Evolutionary conservation across 2,329 filamentous ascomycete species (phyloP).

Genomic region (Aspergillus sp.): DNA sequence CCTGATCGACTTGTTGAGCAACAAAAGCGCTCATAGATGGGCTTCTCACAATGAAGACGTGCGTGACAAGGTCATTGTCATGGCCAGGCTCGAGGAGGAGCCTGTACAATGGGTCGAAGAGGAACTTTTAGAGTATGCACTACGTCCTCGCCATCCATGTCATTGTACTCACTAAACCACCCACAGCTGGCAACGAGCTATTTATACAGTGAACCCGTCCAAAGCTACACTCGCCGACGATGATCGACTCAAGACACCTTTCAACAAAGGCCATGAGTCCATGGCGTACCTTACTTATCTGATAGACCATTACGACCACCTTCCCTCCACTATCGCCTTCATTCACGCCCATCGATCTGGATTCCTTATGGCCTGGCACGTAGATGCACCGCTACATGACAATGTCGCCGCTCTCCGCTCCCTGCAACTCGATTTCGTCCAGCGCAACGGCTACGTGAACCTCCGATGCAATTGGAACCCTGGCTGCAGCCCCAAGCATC

Average conservation of each 20-base stretch:
- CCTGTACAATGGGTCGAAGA: conserved; percentile 51
- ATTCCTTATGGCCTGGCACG: conserved; percentile 58
- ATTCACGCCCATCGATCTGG: conserved; percentile 60
- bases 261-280: conserved; percentile 52
- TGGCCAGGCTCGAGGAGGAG: conserved; percentile 51
- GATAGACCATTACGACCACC: conserved; percentile 49
- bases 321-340: conserved; percentile 60
- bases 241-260: conserved; percentile 35
- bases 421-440: conserved; percentile 57
- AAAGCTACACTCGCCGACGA: conserved; percentile 27
- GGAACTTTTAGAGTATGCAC: conserved; percentile 50
- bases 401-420: conserved; percentile 56
- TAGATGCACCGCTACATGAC: conserved; percentile 61
- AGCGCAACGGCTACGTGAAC: conserved; percentile 62
- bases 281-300: conserved; percentile 55
- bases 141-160: background rate
- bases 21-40: conserved; percentile 16
- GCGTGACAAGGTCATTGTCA: conserved; percentile 48
- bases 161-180: background rate
- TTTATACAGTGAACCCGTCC: conserved; percentile 50
- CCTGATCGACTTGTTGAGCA: conserved; percentile 36
- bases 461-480: conserved; percentile 64
- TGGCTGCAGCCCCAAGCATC: conserved; percentile 52
- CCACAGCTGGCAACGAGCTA: conserved; percentile 50
- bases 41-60: conserved; percentile 12